Conservation (phyloP, 176 grass and related monocot species). For the Urochloa ruziziensis region DNA sequence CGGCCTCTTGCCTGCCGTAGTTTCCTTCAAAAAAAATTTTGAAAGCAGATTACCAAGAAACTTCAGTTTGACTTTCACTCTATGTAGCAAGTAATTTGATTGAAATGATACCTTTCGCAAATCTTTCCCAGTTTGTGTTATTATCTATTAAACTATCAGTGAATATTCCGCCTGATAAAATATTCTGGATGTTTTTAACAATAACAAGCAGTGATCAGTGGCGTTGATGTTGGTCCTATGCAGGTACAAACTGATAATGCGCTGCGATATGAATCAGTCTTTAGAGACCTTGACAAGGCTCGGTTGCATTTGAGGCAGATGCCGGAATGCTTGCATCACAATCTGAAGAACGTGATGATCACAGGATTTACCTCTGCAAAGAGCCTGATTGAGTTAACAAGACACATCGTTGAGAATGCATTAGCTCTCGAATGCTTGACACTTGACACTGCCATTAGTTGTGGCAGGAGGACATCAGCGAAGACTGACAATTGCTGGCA, state of each 20-base stretch:
- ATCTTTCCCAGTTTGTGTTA: too few species aligned
- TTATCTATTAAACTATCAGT: not conserved
- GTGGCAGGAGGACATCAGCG: not conserved
- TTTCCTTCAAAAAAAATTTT: too few species aligned
- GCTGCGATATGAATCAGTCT: not conserved
- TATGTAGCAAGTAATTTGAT: not conserved
- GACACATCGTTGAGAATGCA: not conserved
- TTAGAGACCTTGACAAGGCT: not conserved
- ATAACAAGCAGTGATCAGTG: too few species aligned
- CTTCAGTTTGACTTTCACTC: not conserved
- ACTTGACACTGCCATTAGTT: not conserved
- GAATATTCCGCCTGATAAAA: not conserved
- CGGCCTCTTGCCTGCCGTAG: too few species aligned
- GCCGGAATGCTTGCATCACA: not conserved
- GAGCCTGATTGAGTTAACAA: not conserved
- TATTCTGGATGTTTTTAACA: not conserved
- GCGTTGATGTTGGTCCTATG: not conserved
- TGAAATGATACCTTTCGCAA: not conserved
- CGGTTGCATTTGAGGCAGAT: not conserved
- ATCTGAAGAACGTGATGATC: not conserved
- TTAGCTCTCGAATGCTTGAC: not conserved
- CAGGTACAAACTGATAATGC: not conserved
- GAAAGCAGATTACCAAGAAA: too few species aligned
- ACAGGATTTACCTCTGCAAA: not conserved
- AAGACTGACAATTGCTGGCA: not conserved